Evolutionary conservation across 805 yeast species (phyloP).

Genomic region (Myxozyma udenii): DNA sequence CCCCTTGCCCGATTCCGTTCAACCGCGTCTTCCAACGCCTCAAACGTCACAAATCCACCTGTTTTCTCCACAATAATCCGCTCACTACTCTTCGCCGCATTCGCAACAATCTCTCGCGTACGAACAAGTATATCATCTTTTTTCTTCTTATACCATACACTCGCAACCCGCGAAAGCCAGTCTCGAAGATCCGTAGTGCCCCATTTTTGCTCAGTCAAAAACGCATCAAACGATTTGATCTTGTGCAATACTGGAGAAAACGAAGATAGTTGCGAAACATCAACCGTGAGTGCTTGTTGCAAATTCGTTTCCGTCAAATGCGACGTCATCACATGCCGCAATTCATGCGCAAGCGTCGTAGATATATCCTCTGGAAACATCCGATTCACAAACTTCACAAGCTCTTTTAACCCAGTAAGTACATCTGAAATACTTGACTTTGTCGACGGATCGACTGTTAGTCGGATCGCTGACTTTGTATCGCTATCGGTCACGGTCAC

Average conservation of each 20-base stretch:
- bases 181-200: slow-evolving; percentile 14
- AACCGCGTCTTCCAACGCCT: slow-evolving; percentile 4
- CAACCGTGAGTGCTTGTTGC: slow-evolving; percentile 15
- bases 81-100: slow-evolving; percentile 11
- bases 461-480: not conserved
- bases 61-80: slow-evolving; percentile 25
- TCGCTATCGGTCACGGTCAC: not conserved
- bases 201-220: slow-evolving; percentile 17
- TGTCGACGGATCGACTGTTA: not conserved
- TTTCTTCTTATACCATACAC: slow-evolving; percentile 26
- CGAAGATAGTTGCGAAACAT: slow-evolving; percentile 1
- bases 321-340: slow-evolving; percentile 10
- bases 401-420: slow-evolving; percentile 4
- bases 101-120: slow-evolving; percentile 11
- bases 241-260: slow-evolving; percentile 1
- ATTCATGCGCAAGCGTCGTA: slow-evolving; percentile 13
- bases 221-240: slow-evolving; percentile 13
- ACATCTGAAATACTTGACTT: not conserved
- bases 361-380: slow-evolving; percentile 13
- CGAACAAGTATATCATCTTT: slow-evolving; percentile 17
- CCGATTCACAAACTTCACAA: slow-evolving; percentile 11
- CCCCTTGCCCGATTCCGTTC: slow-evolving; percentile 1
- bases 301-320: slow-evolving; percentile 14
- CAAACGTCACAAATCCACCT: slow-evolving; percentile 13
- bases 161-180: slow-evolving; percentile 23